phyloP scores from a whole-genome alignment of 2,329 filamentous ascomycete species.

The Fusarium oligoseptatum region DNA sequence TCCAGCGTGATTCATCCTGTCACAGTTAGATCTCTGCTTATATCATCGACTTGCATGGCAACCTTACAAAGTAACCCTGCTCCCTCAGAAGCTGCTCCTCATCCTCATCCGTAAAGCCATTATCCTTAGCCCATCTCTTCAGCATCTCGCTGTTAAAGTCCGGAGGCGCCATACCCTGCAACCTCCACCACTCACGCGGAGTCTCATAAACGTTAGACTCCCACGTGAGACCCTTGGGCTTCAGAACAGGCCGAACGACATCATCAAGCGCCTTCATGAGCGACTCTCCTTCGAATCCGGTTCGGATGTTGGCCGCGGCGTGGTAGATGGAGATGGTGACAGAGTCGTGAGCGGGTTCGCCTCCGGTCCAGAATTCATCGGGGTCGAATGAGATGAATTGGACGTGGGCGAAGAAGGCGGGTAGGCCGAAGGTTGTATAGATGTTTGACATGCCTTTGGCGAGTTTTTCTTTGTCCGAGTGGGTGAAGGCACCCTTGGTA shows the following conservation, averaged over 20 bases:
- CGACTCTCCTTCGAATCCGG: not conserved
- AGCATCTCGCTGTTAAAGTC: not conserved
- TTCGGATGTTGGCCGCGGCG: not conserved
- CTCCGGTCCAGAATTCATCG: not conserved
- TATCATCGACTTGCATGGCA: too few relatives aligned
- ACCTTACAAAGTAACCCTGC: not conserved
- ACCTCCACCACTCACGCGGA: not conserved
- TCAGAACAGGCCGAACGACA: not conserved
- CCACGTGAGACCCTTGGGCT: not conserved
- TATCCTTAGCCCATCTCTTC: not conserved
- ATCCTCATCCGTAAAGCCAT: not conserved
- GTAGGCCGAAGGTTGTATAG: not conserved
- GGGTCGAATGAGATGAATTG: not conserved
- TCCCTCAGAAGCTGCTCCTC: not conserved
- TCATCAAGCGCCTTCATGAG: not conserved
- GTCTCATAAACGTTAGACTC: conserved; percentile 1
- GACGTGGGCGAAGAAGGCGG: not conserved
- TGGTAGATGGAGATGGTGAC: not conserved
- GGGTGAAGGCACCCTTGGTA: not conserved
- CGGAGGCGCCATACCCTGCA: not conserved
- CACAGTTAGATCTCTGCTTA: not conserved
- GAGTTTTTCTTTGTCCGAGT: not conserved
- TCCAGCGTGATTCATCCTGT: not conserved
- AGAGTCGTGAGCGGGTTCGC: not conserved
- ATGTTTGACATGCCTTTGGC: not conserved